These are phyloP conservation scores for Chalaropsis thielavioides DNA, from an alignment of 2,329 filamentous ascomycete species.

Conservation along the genomic window DNA sequence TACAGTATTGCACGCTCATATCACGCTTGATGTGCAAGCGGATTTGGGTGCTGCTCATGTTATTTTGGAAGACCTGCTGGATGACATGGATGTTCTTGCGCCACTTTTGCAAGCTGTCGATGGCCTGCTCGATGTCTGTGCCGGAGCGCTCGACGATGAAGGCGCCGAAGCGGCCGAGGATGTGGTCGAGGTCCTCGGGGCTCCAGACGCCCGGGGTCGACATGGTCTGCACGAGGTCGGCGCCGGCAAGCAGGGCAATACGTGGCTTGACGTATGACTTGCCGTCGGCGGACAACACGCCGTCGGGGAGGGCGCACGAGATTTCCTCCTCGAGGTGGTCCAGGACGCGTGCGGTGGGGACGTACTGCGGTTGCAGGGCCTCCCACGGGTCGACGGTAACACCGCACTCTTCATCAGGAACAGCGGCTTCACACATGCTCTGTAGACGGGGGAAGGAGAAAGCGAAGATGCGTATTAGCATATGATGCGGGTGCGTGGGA, in stretches of 20 bases:
- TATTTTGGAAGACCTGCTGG: constrained; percentile 67
- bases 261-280: constrained; percentile 46
- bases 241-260: constrained; percentile 70
- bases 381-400: constrained; percentile 85
- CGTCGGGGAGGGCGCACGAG: constrained; percentile 59
- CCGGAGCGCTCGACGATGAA: constrained; percentile 81
- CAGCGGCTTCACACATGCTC: constrained; percentile 72
- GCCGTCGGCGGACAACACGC: constrained; percentile 55
- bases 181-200: constrained; percentile 70
- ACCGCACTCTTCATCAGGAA: constrained; percentile 56
- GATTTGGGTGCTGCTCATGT: constrained; percentile 71
- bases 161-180: constrained; percentile 66
- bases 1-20: constrained; percentile 62
- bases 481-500: not conserved
- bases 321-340: constrained; percentile 88
- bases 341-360: constrained; percentile 75
- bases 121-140: constrained; percentile 76
- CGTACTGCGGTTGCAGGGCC: constrained; percentile 65
- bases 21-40: constrained; percentile 64
- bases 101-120: constrained; percentile 68
- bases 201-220: constrained; percentile 66
- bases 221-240: constrained; percentile 61
- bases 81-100: constrained; percentile 79
- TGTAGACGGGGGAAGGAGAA: not conserved
- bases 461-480: not conserved